These are phyloP conservation scores for Coniella lustricola DNA, from an alignment of 2,329 filamentous ascomycete species.

Conservation along the genomic window DNA sequence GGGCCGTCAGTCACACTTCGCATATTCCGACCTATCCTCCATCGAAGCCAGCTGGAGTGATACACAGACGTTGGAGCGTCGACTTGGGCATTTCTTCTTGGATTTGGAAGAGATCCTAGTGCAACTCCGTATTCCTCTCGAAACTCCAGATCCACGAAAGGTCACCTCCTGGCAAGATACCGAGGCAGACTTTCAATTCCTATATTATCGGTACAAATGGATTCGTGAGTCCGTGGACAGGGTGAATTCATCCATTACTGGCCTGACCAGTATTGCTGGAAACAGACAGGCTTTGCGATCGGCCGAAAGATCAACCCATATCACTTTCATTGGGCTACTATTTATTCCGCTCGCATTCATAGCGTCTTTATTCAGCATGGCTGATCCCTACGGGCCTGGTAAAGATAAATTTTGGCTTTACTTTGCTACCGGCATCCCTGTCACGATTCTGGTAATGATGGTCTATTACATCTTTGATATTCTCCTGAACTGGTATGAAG, in stretches of 20 bases:
- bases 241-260: not conserved
- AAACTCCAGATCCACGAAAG: not conserved
- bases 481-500: not conserved
- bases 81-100: not conserved
- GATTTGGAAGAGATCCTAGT: not conserved
- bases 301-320: not conserved
- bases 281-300: not conserved
- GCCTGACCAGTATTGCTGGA: not conserved
- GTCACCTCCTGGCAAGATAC: not conserved
- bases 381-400: not conserved
- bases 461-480: not conserved
- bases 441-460: not conserved
- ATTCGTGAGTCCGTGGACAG: not conserved
- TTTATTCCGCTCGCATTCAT: not conserved
- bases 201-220: not conserved
- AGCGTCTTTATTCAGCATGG: not conserved
- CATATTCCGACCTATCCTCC: not conserved
- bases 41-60: not conserved
- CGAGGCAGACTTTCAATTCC: not conserved
- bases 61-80: not conserved
- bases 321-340: not conserved
- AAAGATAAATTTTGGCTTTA: not conserved
- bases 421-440: not conserved
- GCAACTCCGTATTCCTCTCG: not conserved
- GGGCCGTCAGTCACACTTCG: not conserved